These are phyloP conservation scores for Henckelia pumila DNA, from an alignment of 257 asterid genomes.

Conservation along the genomic window DNA sequence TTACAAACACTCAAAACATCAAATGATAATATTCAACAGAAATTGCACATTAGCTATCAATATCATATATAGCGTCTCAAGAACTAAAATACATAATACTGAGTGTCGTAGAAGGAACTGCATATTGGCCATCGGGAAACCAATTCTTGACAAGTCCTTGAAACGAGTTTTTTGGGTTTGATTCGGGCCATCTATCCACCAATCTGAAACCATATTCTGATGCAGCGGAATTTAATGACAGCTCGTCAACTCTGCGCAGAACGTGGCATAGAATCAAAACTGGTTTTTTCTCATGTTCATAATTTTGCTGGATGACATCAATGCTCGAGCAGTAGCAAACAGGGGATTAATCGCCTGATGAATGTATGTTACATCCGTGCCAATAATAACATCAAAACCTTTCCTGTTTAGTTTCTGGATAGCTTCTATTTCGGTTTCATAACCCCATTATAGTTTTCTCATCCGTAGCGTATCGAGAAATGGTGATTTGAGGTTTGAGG, in stretches of 20 bases:
- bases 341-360: slow-evolving; percentile 62
- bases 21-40: too few species aligned
- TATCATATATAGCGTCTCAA: slow-evolving; percentile 34
- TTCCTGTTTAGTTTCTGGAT: slow-evolving; percentile 41
- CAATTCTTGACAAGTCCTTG: slow-evolving; percentile 43
- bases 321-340: slow-evolving; percentile 67
- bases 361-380: slow-evolving; percentile 80
- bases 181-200: slow-evolving; percentile 61
- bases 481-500: slow-evolving; percentile 47
- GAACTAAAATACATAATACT: slow-evolving; percentile 51
- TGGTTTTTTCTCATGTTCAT: slow-evolving; percentile 26
- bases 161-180: slow-evolving; percentile 23
- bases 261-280: slow-evolving; percentile 79
- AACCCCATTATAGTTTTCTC: slow-evolving; percentile 74
- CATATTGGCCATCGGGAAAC: slow-evolving; percentile 38
- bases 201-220: slow-evolving; percentile 54
- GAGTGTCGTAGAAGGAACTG: slow-evolving; percentile 56
- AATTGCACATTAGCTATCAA: background rate
- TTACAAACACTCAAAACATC: background rate
- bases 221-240: slow-evolving; percentile 63
- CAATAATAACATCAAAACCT: slow-evolving; percentile 82
- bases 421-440: slow-evolving; percentile 46
- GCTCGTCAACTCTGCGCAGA: slow-evolving; percentile 78
- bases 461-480: slow-evolving; percentile 35
- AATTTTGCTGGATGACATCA: slow-evolving; percentile 36